Evolutionary conservation across 768 basidiomycete species (phyloP).

Genomic region (Leccinellum rugosiceps): DNA sequence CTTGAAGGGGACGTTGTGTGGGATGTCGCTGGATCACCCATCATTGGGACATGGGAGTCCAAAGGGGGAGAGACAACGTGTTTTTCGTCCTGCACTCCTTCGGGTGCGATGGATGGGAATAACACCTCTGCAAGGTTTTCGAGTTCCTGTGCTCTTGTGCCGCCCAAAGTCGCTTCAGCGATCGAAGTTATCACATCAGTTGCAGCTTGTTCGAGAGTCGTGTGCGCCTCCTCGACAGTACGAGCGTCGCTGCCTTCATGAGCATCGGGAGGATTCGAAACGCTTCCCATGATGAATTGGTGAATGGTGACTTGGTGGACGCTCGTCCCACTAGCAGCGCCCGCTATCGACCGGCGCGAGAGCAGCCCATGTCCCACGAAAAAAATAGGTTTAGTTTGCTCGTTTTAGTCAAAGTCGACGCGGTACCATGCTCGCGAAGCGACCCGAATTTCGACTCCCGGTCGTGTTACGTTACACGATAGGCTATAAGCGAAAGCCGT

Average conservation of each 20-base stretch:
- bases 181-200: background rate
- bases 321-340: slow-evolving; percentile 4
- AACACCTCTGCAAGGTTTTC: background rate
- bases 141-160: background rate
- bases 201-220: background rate
- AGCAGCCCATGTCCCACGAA: background rate
- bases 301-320: background rate
- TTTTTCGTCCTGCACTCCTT: background rate
- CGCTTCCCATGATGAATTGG: background rate
- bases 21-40: background rate
- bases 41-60: background rate
- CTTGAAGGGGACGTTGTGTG: background rate
- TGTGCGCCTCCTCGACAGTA: background rate
- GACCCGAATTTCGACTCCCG: background rate
- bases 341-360: background rate
- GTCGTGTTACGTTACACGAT: background rate
- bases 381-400: background rate
- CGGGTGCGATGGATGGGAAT: background rate
- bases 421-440: background rate
- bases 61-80: background rate
- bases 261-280: background rate
- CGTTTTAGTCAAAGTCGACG: background rate
- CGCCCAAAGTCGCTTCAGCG: background rate
- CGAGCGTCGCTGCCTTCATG: background rate
- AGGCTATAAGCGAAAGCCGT: too few relatives aligned